Percentiles rank a stretch among this genome's conserved stretches.
phyloP scores from a whole-genome alignment of 257 asterid species.

The Plectranthus barbatus region DNA sequence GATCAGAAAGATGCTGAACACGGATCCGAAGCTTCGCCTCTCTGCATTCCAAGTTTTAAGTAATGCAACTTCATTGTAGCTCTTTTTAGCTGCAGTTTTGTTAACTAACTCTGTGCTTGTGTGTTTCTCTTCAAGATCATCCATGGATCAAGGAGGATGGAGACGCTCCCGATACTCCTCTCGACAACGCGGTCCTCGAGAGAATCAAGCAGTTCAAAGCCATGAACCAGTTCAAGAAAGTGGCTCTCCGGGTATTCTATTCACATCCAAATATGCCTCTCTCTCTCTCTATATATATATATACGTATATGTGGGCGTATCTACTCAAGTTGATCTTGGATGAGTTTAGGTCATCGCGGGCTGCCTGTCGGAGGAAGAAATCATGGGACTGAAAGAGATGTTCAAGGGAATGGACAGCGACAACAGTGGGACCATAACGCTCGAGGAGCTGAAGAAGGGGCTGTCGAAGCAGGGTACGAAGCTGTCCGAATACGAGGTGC shows the following conservation, averaged over 20 bases:
- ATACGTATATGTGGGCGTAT: too few relatives aligned
- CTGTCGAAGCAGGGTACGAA: conserved; percentile 54
- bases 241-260: conserved; percentile 41
- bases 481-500: conserved; percentile 49
- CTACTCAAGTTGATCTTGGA: neutral
- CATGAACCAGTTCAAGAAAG: conserved; percentile 64
- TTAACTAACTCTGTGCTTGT: neutral
- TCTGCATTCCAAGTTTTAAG: conserved; percentile 52
- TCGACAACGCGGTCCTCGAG: conserved; percentile 46
- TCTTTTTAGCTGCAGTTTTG: too few relatives aligned
- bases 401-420: conserved; percentile 62
- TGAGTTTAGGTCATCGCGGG: conserved; percentile 51
- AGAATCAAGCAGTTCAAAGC: conserved; percentile 57
- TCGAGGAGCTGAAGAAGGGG: conserved; percentile 59
- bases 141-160: conserved; percentile 76
- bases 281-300: too few relatives aligned
- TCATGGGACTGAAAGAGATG: conserved; percentile 58
- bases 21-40: conserved; percentile 55
- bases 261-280: neutral
- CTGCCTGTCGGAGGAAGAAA: conserved; percentile 62
- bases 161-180: conserved; percentile 59
- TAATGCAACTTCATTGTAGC: neutral
- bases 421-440: conserved; percentile 60
- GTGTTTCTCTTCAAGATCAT: conserved; percentile 40
- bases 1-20: conserved; percentile 44